phyloP scores from a whole-genome alignment of 139 green algal species.

The Tetradesmus obliquus region DNA sequence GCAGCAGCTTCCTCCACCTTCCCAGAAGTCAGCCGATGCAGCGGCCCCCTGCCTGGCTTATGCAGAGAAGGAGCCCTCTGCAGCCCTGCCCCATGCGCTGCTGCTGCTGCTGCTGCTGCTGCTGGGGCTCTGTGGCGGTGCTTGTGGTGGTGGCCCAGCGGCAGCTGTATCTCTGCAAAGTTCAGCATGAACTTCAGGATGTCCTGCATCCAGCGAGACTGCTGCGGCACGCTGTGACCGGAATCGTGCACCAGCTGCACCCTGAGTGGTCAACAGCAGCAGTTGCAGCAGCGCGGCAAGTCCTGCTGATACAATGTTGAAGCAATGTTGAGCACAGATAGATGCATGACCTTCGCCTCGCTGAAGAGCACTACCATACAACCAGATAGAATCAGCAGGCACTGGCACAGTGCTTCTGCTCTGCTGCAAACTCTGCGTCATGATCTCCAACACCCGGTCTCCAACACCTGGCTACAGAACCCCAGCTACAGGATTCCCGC shows the following conservation, averaged over 20 bases:
- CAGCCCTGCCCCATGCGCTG: background rate
- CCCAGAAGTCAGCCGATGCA: background rate
- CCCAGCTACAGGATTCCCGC: no score
- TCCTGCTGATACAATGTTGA: no score
- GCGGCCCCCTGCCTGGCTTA: background rate
- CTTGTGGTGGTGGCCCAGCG: background rate
- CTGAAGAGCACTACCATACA: no score
- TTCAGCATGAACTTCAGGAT: conserved; percentile 29
- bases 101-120: conserved; percentile 12
- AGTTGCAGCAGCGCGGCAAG: background rate
- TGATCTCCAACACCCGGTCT: background rate
- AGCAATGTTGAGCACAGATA: no score
- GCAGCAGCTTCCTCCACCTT: conserved; percentile 9
- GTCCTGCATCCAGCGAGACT: conserved; percentile 40
- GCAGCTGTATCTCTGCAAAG: conserved; percentile 15
- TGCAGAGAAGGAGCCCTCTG: background rate
- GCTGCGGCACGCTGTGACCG: conserved; percentile 62
- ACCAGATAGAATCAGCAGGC: no score
- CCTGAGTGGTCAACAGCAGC: background rate
- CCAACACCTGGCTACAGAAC: background rate
- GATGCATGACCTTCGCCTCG: no score
- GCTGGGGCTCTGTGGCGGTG: background rate
- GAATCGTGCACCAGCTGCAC: conserved; percentile 47
- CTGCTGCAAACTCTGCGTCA: background rate
- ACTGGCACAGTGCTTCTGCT: background rate